phyloP scores from a whole-genome alignment of 2,329 filamentous ascomycete genomes.

The Xylaria sp. region DNA sequence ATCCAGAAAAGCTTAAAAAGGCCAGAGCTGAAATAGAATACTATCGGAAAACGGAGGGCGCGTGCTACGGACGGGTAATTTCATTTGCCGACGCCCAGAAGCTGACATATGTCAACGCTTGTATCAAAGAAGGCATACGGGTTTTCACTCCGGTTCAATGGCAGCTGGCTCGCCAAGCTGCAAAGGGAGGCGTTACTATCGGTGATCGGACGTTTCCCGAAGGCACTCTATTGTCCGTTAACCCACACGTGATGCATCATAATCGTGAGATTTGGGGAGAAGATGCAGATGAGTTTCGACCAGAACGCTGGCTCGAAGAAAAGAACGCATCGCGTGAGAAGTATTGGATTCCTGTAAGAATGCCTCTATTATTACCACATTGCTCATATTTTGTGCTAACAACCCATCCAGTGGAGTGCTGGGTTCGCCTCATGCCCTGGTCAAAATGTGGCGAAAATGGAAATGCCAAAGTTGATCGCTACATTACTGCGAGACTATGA shows the following conservation, averaged over 20 bases:
- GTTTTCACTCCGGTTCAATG: constrained; percentile 36
- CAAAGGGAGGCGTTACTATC: constrained; percentile 39
- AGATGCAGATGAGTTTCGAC: constrained; percentile 28
- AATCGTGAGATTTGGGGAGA: constrained; percentile 26
- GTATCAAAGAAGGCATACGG: constrained; percentile 46
- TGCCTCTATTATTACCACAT: not conserved
- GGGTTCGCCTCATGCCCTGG: constrained; percentile 33
- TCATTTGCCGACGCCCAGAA: constrained; percentile 37
- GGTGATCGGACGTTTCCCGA: constrained; percentile 40
- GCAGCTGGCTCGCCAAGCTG: constrained; percentile 27
- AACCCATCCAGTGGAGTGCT: constrained; percentile 11
- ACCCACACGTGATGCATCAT: constrained; percentile 27
- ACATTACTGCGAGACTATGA: constrained; percentile 39
- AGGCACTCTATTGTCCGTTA: constrained; percentile 35
- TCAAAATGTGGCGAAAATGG: constrained; percentile 39
- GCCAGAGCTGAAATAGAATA: constrained; percentile 36
- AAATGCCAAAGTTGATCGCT: constrained; percentile 38
- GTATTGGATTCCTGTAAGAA: constrained; percentile 24
- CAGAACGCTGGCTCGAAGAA: constrained; percentile 27
- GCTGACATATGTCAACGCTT: constrained; percentile 45
- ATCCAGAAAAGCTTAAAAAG: constrained; percentile 25
- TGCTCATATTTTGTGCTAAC: not conserved
- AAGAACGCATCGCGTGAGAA: constrained; percentile 23
- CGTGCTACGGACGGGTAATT: constrained; percentile 27
- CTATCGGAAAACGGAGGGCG: constrained; percentile 16